These are phyloP conservation scores for Magnolia kwangsiensis DNA, from an alignment of 164 flowering plant species.

Conservation along the genomic window DNA sequence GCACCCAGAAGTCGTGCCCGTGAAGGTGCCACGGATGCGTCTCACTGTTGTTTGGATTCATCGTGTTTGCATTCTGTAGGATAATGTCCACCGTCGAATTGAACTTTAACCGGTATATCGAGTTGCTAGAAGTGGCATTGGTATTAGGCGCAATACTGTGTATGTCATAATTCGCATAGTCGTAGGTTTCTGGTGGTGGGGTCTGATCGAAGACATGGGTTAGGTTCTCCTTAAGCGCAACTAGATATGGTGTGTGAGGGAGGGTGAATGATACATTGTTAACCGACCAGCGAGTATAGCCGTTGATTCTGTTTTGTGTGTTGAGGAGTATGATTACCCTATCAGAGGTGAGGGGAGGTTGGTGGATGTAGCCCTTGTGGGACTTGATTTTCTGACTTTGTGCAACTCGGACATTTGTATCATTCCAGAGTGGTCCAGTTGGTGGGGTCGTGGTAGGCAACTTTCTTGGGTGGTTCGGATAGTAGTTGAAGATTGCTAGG, in stretches of 20 bases:
- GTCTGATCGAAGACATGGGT: conserved; percentile 33
- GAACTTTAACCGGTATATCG: conserved; percentile 46
- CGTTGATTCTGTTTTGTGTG: conserved; percentile 65
- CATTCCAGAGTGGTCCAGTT: conserved; percentile 56
- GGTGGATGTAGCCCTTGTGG: conserved; percentile 24
- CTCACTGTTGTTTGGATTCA: conserved; percentile 48
- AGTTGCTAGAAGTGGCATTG: conserved; percentile 43
- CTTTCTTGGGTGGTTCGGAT: conserved; percentile 61
- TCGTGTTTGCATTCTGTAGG: conserved; percentile 23
- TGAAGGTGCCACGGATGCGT: conserved; percentile 93
- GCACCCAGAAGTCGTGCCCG: conserved; percentile 93
- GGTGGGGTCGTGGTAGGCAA: conserved; percentile 51
- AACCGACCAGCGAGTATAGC: conserved; percentile 47
- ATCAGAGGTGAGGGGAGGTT: conserved; percentile 54
- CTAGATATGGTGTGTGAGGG: conserved; percentile 73
- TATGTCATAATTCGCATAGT: neutral
- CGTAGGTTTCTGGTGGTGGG: conserved; percentile 56
- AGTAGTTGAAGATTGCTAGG: conserved; percentile 61
- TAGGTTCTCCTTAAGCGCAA: conserved; percentile 47
- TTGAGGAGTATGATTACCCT: conserved; percentile 60
- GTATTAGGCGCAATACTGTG: conserved; percentile 23
- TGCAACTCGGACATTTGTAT: conserved; percentile 24
- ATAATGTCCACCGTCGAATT: conserved; percentile 22
- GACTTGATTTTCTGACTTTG: conserved; percentile 32
- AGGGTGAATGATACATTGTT: conserved; percentile 69